Conservation (phyloP, 805 yeast species). For the Nakazawaea populi region DNA sequence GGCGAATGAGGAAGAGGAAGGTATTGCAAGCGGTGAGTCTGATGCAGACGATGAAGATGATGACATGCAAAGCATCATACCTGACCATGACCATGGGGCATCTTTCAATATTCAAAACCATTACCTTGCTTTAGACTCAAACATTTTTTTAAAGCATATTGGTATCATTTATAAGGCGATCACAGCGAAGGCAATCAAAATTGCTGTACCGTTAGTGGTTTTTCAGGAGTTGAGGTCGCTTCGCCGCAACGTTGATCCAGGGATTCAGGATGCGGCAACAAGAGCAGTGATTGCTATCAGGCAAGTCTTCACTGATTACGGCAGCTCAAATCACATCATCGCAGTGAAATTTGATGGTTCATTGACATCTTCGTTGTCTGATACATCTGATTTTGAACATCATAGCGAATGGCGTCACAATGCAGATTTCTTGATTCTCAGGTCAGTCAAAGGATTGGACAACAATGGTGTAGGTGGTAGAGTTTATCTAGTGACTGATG, state of each 20-base stretch:
- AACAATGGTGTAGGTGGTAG: constrained; percentile 12
- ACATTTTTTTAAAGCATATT: constrained; percentile 77
- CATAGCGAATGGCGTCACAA: constrained; percentile 67
- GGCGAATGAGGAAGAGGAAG: constrained; percentile 19
- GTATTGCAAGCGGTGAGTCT: constrained; percentile 20
- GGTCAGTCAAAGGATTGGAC: constrained; percentile 39
- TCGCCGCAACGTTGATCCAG: constrained; percentile 64
- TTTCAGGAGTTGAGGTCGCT: constrained; percentile 73
- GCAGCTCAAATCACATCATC: constrained; percentile 42
- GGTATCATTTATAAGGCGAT: constrained; percentile 70
- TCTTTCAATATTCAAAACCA: constrained; percentile 1
- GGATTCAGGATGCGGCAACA: constrained; percentile 75
- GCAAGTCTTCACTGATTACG: constrained; percentile 39
- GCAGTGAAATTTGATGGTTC: constrained; percentile 69
- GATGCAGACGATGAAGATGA: constrained; percentile 28
- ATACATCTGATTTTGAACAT: constrained; percentile 67
- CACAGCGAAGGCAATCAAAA: constrained; percentile 49
- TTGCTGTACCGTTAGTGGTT: constrained; percentile 67
- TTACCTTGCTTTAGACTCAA: constrained; percentile 64
- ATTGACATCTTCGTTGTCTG: constrained; percentile 61
- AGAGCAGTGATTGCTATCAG: constrained; percentile 71
- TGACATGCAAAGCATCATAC: constrained; percentile 13
- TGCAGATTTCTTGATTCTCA: constrained; percentile 64
- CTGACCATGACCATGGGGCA: constrained; percentile 18
- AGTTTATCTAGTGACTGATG: constrained; percentile 9